phyloP scores from a whole-genome alignment of 148 eudicot species.

The Polygonum maritimum region DNA sequence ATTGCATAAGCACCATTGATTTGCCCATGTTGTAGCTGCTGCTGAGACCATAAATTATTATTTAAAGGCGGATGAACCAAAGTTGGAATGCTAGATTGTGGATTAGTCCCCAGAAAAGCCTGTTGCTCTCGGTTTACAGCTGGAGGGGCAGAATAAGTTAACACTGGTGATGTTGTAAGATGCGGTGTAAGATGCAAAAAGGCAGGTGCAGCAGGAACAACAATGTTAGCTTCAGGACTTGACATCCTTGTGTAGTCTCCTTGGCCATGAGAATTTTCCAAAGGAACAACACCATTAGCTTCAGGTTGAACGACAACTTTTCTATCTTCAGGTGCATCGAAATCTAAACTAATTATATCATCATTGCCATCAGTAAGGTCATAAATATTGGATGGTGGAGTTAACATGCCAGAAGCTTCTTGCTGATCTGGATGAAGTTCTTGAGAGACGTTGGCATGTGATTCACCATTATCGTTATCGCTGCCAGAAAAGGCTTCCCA shows the following conservation, averaged over 20 bases:
- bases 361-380: slow-evolving; percentile 68
- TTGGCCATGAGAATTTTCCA: slow-evolving; percentile 17
- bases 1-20: slow-evolving; percentile 27
- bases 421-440: slow-evolving; percentile 18
- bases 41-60: slow-evolving; percentile 23
- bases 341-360: slow-evolving; percentile 19
- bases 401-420: slow-evolving; percentile 15
- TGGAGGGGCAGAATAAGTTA: slow-evolving; percentile 48
- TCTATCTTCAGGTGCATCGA: slow-evolving; percentile 29
- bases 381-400: slow-evolving; percentile 25
- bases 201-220: slow-evolving; percentile 13
- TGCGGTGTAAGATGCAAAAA: slow-evolving; percentile 18
- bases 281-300: slow-evolving; percentile 22
- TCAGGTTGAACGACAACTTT: slow-evolving; percentile 34
- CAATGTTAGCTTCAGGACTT: slow-evolving; percentile 18
- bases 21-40: slow-evolving; percentile 25
- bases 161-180: slow-evolving; percentile 29
- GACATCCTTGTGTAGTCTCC: slow-evolving; percentile 18
- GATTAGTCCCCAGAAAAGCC: slow-evolving; percentile 24
- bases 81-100: slow-evolving; percentile 12
- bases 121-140: slow-evolving; percentile 27
- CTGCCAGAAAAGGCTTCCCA: slow-evolving; percentile 48
- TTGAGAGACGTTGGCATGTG: slow-evolving; percentile 19
- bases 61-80: slow-evolving; percentile 20
- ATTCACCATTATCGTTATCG: slow-evolving; percentile 26